Evolutionary conservation across 306 rosid genomes (phyloP), one percentile per base, ranked within the genome.

Genomic region (Fagus sylvatica): DNA sequence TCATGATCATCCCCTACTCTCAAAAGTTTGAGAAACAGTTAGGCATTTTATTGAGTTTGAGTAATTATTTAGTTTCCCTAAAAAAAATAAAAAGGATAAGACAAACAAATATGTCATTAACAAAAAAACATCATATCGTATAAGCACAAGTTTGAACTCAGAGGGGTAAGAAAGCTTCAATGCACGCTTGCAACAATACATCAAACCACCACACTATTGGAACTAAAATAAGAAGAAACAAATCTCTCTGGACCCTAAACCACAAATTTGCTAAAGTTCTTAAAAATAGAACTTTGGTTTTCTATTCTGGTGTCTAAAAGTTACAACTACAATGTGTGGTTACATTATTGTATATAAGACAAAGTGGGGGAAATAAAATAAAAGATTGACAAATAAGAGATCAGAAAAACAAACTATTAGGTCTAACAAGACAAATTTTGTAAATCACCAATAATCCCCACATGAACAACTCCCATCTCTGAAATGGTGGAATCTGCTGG

Each of bases 401-500:
- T 53, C 61, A 11, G 4, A 28, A 36, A 70, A 40, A 34, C 53
- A 64, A 51, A 41, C 57, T 60, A 12, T 65, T 41, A 4, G 8
- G 78, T 55, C 56, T 10, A 51, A 72, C 75, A 79, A 65, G 56
- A 62, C 36, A 66, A n/a, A 66, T 30, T 68, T 36, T 74, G 32
- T 41, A 81, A 22, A 78, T 90, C 86, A 94, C 97, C 98, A 90
- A 81, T 94, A 94, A 79, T 88, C 88, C 30, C 97, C 94, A 83
- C 98, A 94, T 73, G 96, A 94, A 77, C 98, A 92, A 49, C n/a
- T 76, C 69, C 97, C 98, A 69, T 90, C 79, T 83, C 77, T 87
- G 88, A 92, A 92, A 87, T 88, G 96, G 85, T 94, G 98, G 76
- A 94, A 91, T 83, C 97, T 86, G 78, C 96, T 85, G 69, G 90